Evolutionary conservation across 495 filamentous ascomycete species (phyloP).

Genomic region (Aspergillus sclerotiicarbonarius): DNA sequence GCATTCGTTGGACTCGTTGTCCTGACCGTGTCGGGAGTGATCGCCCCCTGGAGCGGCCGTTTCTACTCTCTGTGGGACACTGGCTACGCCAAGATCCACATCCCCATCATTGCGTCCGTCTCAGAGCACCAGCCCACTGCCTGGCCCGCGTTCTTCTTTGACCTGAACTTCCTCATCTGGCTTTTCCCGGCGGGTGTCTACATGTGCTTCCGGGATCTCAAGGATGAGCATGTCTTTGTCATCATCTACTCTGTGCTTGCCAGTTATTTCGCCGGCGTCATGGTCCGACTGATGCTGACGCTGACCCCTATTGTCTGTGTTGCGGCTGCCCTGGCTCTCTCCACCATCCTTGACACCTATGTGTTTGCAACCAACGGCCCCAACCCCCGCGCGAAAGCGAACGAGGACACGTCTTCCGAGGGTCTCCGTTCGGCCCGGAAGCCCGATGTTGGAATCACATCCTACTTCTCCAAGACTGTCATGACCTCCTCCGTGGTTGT

Average conservation of each 20-base stretch:
- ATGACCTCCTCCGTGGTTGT: constrained; percentile 67
- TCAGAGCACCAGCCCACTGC: constrained; percentile 99
- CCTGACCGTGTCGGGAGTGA: constrained; percentile 81
- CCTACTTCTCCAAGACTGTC: constrained; percentile 70
- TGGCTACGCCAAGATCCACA: constrained; percentile 98
- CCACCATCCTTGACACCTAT: constrained; percentile 87
- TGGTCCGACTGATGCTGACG: constrained; percentile 98
- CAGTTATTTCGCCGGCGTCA: constrained; percentile 98
- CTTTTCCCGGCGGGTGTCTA: constrained; percentile 98
- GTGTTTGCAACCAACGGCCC: constrained; percentile 55
- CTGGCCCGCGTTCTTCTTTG: constrained; percentile 99
- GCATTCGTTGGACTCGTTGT: constrained; percentile 72
- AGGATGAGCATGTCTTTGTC: constrained; percentile 97
- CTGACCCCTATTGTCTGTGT: constrained; percentile 96
- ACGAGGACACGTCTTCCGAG: constrained; percentile 48
- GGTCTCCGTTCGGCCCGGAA: constrained; percentile 67
- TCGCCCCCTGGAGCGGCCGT: constrained; percentile 97
- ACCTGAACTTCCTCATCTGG: constrained; percentile 97
- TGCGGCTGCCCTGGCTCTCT: constrained; percentile 84
- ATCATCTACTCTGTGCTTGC: constrained; percentile 93
- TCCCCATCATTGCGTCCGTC: constrained; percentile 98
- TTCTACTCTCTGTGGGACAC: constrained; percentile 99
- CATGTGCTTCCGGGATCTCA: constrained; percentile 91
- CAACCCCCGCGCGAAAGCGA: constrained; percentile 42
- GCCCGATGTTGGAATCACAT: constrained; percentile 81